Conservation (phyloP, 805 yeast species). For the Wickerhamomyces bovis region DNA sequence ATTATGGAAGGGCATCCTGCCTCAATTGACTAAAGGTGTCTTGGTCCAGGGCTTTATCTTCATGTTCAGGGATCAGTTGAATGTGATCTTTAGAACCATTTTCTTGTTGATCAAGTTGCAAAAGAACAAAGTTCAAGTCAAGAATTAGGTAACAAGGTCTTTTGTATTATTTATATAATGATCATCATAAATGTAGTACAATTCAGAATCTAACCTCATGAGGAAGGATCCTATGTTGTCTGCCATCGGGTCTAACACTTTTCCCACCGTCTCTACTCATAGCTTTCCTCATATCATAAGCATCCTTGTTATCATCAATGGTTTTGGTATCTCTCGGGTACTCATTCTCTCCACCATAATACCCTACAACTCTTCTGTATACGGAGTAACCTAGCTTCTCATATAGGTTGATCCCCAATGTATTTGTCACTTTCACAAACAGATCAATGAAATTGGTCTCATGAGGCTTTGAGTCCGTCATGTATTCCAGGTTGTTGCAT, state of each 20-base stretch:
- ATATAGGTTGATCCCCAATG: conserved; percentile 73
- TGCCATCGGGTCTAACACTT: conserved; percentile 56
- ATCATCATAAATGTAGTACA: neutral
- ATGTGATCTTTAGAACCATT: conserved; percentile 15
- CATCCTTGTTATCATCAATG: conserved; percentile 68
- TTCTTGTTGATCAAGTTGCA: conserved; percentile 1
- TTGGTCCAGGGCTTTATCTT: conserved; percentile 80
- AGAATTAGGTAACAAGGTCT: too few relatives aligned
- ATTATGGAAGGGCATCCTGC: conserved; percentile 74
- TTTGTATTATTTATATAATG: too few relatives aligned
- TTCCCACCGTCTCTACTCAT: conserved; percentile 49
- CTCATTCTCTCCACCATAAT: conserved; percentile 55
- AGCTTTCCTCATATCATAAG: conserved; percentile 78
- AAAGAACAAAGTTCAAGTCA: neutral
- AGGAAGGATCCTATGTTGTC: conserved; percentile 54
- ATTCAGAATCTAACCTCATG: conserved; percentile 53
- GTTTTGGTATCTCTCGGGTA: conserved; percentile 35
- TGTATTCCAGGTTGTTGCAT: conserved; percentile 65
- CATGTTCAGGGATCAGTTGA: conserved; percentile 48
- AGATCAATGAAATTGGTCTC: conserved; percentile 82
- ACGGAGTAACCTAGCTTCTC: conserved; percentile 83
- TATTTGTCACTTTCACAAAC: conserved; percentile 84
- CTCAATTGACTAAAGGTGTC: conserved; percentile 76
- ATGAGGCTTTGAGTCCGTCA: conserved; percentile 74
- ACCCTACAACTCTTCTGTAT: conserved; percentile 82